These are phyloP conservation scores for Megacollybia platyphylla DNA, from an alignment of 1,284 basidiomycete species.

Conservation along the genomic window DNA sequence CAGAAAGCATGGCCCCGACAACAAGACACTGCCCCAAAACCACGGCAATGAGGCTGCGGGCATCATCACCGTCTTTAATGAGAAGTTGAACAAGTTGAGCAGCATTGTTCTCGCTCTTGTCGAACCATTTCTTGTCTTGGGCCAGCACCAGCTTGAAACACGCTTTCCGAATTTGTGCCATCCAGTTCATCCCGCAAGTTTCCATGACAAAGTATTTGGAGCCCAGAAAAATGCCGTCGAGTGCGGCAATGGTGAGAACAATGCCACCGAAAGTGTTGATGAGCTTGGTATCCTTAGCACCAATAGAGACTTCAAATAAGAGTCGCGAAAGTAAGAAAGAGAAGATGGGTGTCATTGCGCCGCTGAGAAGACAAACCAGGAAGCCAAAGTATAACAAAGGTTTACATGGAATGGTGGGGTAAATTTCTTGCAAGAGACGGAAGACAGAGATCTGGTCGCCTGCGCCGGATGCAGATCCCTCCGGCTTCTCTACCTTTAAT, in stretches of 20 bases:
- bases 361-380: constrained; percentile 52
- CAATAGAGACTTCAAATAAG: constrained; percentile 67
- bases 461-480: constrained; percentile 19
- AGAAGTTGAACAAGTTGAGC: constrained; percentile 66
- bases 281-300: constrained; percentile 44
- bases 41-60: constrained; percentile 64
- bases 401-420: constrained; percentile 71
- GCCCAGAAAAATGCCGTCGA: constrained; percentile 66
- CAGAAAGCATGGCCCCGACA: constrained; percentile 68
- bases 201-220: constrained; percentile 74
- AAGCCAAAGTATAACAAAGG: constrained; percentile 58
- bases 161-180: constrained; percentile 48
- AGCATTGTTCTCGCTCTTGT: constrained; percentile 52
- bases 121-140: constrained; percentile 91
- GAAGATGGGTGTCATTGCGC: constrained; percentile 84
- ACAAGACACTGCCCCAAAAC: constrained; percentile 67
- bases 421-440: constrained; percentile 44
- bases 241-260: constrained; percentile 60
- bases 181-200: constrained; percentile 65
- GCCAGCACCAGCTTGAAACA: constrained; percentile 54
- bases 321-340: constrained; percentile 81
- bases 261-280: constrained; percentile 63
- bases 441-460: constrained; percentile 20
- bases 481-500: constrained; percentile 7
- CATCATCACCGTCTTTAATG: constrained; percentile 89